phyloP scores from a whole-genome alignment of 148 eudicot genomes.

The Vaccinium macrocarpon region DNA sequence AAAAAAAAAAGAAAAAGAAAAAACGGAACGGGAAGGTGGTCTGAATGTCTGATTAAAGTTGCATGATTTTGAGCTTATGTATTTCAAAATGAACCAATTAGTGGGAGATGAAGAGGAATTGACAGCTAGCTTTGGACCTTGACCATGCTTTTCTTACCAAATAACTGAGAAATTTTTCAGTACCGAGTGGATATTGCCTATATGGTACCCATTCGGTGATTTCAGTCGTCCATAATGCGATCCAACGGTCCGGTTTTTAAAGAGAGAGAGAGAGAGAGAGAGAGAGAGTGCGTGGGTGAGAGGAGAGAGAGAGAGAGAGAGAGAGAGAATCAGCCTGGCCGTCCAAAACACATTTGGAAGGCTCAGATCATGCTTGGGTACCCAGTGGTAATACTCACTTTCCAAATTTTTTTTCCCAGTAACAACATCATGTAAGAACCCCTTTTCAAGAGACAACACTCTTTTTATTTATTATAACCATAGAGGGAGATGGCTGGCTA shows the following conservation, averaged over 20 bases:
- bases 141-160: slow-evolving; percentile 70
- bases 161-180: neutral
- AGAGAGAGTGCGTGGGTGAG: too few species aligned
- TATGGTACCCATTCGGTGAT: too few species aligned
- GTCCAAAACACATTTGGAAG: too few species aligned
- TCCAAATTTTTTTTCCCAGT: too few species aligned
- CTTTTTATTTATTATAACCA: neutral
- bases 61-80: neutral
- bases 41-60: neutral
- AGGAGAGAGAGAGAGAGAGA: too few species aligned
- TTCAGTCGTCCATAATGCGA: too few species aligned
- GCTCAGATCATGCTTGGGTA: too few species aligned
- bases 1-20: neutral
- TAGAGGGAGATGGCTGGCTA: neutral
- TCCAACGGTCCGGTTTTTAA: too few species aligned
- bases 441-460: slow-evolving; percentile 1
- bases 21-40: neutral
- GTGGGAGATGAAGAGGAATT: neutral
- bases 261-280: too few species aligned
- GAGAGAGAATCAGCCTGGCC: too few species aligned
- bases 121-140: slow-evolving; percentile 37
- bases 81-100: slow-evolving; percentile 7
- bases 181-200: too few species aligned
- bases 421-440: slow-evolving; percentile 17
- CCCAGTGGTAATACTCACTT: too few species aligned